Conservation (phyloP, 208 protist species). For the Leishmania aethiopica region DNA sequence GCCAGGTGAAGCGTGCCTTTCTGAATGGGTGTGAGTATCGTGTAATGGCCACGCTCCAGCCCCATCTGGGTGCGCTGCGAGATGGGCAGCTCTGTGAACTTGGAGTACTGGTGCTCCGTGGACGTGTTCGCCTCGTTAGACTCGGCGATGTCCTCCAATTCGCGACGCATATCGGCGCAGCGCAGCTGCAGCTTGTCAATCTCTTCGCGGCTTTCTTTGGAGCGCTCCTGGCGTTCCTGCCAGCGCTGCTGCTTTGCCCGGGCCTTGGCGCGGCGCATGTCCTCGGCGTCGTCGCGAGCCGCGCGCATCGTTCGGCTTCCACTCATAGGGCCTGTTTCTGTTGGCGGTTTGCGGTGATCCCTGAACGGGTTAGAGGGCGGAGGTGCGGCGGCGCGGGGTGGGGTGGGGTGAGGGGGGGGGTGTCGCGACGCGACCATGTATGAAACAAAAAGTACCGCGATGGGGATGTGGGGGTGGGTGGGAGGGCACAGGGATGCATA, state of each 20-base stretch:
- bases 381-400: not conserved
- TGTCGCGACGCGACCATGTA: not conserved
- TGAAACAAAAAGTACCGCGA: not conserved
- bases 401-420: no score
- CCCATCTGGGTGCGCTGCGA: constrained; percentile 92
- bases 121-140: constrained; percentile 53
- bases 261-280: constrained; percentile 48
- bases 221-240: constrained; percentile 85
- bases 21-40: constrained; percentile 97
- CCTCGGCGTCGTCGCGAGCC: constrained; percentile 43
- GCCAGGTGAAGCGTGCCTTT: constrained; percentile 93
- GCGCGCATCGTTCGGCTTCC: constrained; percentile 14
- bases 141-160: constrained; percentile 48
- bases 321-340: not conserved
- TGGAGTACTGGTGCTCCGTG: constrained; percentile 36
- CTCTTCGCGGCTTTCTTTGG: constrained; percentile 67
- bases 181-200: constrained; percentile 53
- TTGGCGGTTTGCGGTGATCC: not conserved
- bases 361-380: not conserved
- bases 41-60: constrained; percentile 92
- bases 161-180: constrained; percentile 47
- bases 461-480: no score
- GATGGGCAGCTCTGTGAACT: constrained; percentile 91
- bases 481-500: not conserved
- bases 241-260: constrained; percentile 65